Evolutionary conservation across 352 stramenopile species (phyloP).

Genomic region (Pythium pectinolyticum): DNA sequence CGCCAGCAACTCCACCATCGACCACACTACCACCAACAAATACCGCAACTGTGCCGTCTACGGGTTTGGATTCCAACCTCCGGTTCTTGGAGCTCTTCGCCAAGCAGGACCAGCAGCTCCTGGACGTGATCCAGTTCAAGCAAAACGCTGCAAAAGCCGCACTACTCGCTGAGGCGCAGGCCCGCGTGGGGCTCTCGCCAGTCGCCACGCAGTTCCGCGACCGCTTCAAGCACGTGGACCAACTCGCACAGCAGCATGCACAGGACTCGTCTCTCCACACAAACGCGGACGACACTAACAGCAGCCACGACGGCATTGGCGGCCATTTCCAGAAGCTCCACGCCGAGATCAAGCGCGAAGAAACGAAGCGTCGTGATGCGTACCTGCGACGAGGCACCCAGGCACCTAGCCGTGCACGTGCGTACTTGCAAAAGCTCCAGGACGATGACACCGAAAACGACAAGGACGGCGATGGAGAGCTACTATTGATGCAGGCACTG

Average conservation of each 20-base stretch:
- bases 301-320: constrained; percentile 45
- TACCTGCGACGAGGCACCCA: not conserved
- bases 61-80: no score
- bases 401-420: constrained; percentile 3
- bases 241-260: constrained; percentile 47
- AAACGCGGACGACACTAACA: no score
- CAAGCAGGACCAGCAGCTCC: constrained; percentile 52
- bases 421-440: constrained; percentile 7
- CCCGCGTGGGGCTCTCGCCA: constrained; percentile 42
- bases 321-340: constrained; percentile 67
- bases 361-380: constrained; percentile 16
- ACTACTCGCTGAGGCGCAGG: constrained; percentile 40
- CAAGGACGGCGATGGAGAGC: constrained; percentile 21
- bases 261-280: no score
- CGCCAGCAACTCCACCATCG: not conserved
- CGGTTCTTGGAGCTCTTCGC: constrained; percentile 54
- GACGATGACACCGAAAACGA: constrained; percentile 22
- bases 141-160: constrained; percentile 45
- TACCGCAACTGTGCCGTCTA: no score
- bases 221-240: constrained; percentile 61
- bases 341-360: constrained; percentile 38
- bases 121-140: constrained; percentile 66
- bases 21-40: not conserved
- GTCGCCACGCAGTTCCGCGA: constrained; percentile 56
- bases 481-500: not conserved